These are phyloP conservation scores for Saccharomycopsis hybrid DNA, from an alignment of 1,139 yeast genomes.

Conservation along the genomic window DNA sequence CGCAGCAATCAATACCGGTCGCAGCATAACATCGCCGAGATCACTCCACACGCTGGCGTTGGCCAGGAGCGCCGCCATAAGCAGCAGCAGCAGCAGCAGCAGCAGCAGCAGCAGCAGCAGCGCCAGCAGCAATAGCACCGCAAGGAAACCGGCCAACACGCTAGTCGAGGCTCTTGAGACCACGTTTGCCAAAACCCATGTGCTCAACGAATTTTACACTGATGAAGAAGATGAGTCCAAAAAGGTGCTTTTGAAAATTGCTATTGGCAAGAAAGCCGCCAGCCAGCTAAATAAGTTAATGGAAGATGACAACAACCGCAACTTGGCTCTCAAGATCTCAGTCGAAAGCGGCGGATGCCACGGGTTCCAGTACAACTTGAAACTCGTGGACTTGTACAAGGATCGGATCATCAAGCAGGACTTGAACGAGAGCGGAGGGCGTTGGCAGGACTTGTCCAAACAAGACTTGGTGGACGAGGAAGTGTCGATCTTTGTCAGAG, in stretches of 20 bases:
- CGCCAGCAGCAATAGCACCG: too few relatives aligned
- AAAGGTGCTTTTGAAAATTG: constrained; percentile 27
- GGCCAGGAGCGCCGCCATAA: too few relatives aligned
- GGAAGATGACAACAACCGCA: constrained; percentile 48
- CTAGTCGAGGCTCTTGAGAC: constrained; percentile 13
- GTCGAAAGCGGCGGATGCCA: constrained; percentile 99
- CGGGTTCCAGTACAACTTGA: constrained; percentile 86
- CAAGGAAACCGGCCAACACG: constrained; percentile 2
- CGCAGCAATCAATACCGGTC: too few relatives aligned
- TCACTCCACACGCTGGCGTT: too few relatives aligned
- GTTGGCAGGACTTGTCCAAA: constrained; percentile 25
- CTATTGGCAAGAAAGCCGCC: constrained; percentile 41
- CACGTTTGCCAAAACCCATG: constrained; percentile 12
- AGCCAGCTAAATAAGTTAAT: constrained; percentile 52
- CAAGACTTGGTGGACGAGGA: constrained; percentile 30
- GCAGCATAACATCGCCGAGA: too few relatives aligned
- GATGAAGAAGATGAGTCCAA: neutral
- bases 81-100: too few relatives aligned
- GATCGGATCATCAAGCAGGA: constrained; percentile 30
- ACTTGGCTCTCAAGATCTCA: constrained; percentile 61
- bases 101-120: too few relatives aligned
- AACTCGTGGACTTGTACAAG: constrained; percentile 41
- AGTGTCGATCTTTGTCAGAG: constrained; percentile 54
- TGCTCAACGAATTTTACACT: constrained; percentile 11
- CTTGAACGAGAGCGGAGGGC: constrained; percentile 2